Evolutionary conservation across 2,329 filamentous ascomycete genomes (phyloP), one percentile per base, ranked within the genome.

Genomic region (Thermothelomyces thermophilus): DNA sequence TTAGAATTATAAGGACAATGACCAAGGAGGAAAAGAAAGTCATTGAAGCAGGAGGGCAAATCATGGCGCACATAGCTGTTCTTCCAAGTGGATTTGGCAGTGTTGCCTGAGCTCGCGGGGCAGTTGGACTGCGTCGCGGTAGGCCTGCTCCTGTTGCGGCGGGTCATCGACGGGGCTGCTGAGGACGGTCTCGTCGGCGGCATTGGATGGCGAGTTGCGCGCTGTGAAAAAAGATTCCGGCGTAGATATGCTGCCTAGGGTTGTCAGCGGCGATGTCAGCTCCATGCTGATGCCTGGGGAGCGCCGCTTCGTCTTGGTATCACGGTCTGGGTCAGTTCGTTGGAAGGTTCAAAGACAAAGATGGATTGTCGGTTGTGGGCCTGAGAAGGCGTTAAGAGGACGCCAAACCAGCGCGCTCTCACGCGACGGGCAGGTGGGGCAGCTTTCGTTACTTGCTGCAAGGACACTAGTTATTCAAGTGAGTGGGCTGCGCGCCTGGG

Each of bases 61-160:
- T 14, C 33, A 16, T 11, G 11, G 59, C 61, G 37, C 53, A 67
- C 64, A 68, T 24, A 90, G 76, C 50, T 81, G 74, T 66, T 91
- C 87, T 65, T 91, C 87, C 0, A 91, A 71, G 62, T 85, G 86
- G 39, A 88, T 84, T 50, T 80, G 78, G 57, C 79, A 81, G 60
- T 88, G 82, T 51, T 80, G 72, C 48, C 75, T 77, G 16, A 90
- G 67, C 59, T 86, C 81, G 51, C 75, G 79, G 1, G 83, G 79
- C 11, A 90, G 67, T 36, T 69, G 66, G 53, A 70, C 73, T 6
- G 75, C 73, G n/a, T 72, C 66, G 56, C 77, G 75, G 65, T 83
- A 85, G 20, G 22, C n/a, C 0, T 26, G 41, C 2, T 36, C 30
- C 7, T 39, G 36, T 3, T 30, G 13, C 1, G 30, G 30, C 3